Evolutionary conservation across 2,329 filamentous ascomycete genomes (phyloP).

Genomic region (Trichoderma arundinaceum): DNA sequence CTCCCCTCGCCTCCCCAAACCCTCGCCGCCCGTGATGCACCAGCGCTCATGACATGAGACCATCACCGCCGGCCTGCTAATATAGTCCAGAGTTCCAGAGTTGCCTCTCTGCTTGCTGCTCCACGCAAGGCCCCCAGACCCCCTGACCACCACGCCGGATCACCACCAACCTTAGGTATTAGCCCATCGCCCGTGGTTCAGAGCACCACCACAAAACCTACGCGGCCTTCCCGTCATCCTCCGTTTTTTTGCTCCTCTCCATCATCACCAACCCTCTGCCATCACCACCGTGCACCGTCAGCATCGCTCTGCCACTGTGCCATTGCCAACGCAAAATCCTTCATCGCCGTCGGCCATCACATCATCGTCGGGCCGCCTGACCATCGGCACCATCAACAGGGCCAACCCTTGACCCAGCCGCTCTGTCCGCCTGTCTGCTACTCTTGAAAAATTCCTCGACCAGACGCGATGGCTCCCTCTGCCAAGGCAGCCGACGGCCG

Average conservation of each 20-base stretch:
- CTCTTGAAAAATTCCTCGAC: neutral
- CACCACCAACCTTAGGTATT: constrained; percentile 36
- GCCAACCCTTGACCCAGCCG: neutral
- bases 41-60: constrained; percentile 32
- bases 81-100: constrained; percentile 28
- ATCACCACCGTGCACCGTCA: constrained; percentile 22
- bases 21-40: constrained; percentile 31
- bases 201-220: constrained; percentile 32
- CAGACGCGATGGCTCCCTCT: constrained; percentile 43
- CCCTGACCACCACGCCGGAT: constrained; percentile 37
- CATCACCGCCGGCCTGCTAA: constrained; percentile 32
- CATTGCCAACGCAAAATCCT: constrained; percentile 33
- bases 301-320: constrained; percentile 17
- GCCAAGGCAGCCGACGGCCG: constrained; percentile 45
- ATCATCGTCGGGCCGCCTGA: constrained; percentile 11
- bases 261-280: constrained; percentile 28
- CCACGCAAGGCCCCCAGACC: constrained; percentile 33
- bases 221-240: constrained; percentile 31
- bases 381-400: neutral
- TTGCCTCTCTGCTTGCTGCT: constrained; percentile 33
- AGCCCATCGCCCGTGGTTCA: constrained; percentile 32
- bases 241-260: constrained; percentile 29
- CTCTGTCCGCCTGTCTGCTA: neutral
- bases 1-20: constrained; percentile 34
- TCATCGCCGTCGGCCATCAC: constrained; percentile 11